These are phyloP conservation scores for Chlamydomonas sphaeroides DNA, from an alignment of 139 green algal genomes.

Conservation along the genomic window DNA sequence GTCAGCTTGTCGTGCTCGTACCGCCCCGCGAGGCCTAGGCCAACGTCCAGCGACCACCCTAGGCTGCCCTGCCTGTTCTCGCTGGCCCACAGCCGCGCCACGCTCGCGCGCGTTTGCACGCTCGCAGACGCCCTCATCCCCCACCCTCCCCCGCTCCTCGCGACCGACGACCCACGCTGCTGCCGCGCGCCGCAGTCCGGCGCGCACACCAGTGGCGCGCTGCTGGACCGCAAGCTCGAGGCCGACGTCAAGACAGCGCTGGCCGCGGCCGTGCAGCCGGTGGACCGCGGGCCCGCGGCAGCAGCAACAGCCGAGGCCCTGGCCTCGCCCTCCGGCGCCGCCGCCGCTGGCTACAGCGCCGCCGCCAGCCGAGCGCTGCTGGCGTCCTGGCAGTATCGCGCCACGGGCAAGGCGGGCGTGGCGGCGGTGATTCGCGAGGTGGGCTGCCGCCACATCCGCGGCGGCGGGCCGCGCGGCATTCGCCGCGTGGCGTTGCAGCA, in stretches of 20 bases:
- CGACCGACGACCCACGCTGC: too few relatives aligned
- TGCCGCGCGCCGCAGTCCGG: too few relatives aligned
- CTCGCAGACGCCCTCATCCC: too few relatives aligned
- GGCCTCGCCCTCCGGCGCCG: background rate
- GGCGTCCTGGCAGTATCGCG: slow-evolving; percentile 56
- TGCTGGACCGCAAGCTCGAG: too few relatives aligned
- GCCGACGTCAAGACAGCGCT: slow-evolving; percentile 17
- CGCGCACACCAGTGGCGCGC: too few relatives aligned
- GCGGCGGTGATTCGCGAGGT: slow-evolving; percentile 30
- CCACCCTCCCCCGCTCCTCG: too few relatives aligned
- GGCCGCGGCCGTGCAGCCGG: slow-evolving; percentile 37
- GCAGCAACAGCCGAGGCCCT: background rate
- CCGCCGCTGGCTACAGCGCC: background rate
- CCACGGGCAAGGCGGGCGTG: slow-evolving; percentile 44
- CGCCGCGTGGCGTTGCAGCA: slow-evolving; percentile 28
- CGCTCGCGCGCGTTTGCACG: too few relatives aligned
- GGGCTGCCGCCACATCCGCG: background rate
- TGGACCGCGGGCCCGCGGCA: slow-evolving; percentile 31
- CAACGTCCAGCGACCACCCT: too few relatives aligned
- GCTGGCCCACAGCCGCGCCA: too few relatives aligned
- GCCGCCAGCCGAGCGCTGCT: slow-evolving; percentile 6
- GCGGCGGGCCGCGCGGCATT: slow-evolving; percentile 30
- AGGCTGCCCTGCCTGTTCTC: too few relatives aligned
- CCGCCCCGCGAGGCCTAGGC: too few relatives aligned
- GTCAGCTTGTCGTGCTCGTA: too few relatives aligned